These are phyloP conservation scores for Onygenales sp. DNA, from an alignment of 2,329 filamentous ascomycete species.

Conservation along the genomic window DNA sequence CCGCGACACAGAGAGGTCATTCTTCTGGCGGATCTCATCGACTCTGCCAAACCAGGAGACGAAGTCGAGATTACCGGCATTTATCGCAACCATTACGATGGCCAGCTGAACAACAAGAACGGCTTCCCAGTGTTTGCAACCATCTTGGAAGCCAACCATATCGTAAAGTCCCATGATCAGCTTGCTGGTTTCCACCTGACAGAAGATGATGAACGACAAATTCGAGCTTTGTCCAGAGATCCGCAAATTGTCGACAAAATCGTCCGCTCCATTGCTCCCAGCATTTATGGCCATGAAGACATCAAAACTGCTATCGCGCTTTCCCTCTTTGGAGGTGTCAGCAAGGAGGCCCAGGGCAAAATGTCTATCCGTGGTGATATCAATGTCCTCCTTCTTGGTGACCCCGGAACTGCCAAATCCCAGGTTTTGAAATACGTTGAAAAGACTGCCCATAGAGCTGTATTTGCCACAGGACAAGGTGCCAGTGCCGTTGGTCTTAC, in stretches of 20 bases:
- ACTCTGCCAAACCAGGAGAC: slow-evolving; percentile 91
- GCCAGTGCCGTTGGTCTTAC: slow-evolving; percentile 96
- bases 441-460: slow-evolving; percentile 90
- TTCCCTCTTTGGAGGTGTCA: slow-evolving; percentile 88
- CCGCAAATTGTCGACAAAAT: slow-evolving; percentile 89
- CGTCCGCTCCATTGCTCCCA: slow-evolving; percentile 85
- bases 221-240: slow-evolving; percentile 78
- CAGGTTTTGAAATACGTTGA: slow-evolving; percentile 96
- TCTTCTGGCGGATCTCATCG: slow-evolving; percentile 92
- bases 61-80: slow-evolving; percentile 96
- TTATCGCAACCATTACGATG: slow-evolving; percentile 97
- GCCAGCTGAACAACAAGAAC: slow-evolving; percentile 95
- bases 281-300: slow-evolving; percentile 92
- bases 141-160: slow-evolving; percentile 92
- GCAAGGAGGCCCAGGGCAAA: slow-evolving; percentile 79
- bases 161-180: slow-evolving; percentile 95
- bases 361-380: slow-evolving; percentile 94
- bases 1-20: slow-evolving; percentile 91
- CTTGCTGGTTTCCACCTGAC: slow-evolving; percentile 92
- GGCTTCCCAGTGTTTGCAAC: slow-evolving; percentile 98
- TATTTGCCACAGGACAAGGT: slow-evolving; percentile 95
- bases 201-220: slow-evolving; percentile 87
- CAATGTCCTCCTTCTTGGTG: slow-evolving; percentile 90
- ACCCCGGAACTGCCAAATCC: slow-evolving; percentile 95
- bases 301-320: slow-evolving; percentile 95